Evolutionary conservation across 176 grass and related monocot species (phyloP).

Genomic region (Carex parvula): DNA sequence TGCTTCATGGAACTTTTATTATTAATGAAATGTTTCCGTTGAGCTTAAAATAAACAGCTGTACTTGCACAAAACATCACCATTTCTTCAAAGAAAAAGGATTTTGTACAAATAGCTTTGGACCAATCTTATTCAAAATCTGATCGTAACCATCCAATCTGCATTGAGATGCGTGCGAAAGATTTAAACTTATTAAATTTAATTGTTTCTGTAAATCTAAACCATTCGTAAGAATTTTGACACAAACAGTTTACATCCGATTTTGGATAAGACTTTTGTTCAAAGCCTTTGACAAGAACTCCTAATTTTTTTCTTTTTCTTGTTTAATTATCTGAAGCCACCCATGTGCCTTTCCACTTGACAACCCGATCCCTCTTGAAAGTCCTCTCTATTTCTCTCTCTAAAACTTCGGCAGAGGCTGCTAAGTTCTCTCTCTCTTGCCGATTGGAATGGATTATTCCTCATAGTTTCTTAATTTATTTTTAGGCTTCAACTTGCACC

Average conservation of each 20-base stretch:
- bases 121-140: no score
- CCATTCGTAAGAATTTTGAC: no score
- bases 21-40: not conserved
- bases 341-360: slow-evolving; percentile 23
- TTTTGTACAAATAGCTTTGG: no score
- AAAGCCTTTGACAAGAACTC: no score
- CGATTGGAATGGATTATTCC: not conserved
- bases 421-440: slow-evolving; percentile 2
- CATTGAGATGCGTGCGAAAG: no score
- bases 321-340: not conserved
- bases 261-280: no score
- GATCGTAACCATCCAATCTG: no score
- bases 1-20: not conserved
- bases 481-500: not conserved
- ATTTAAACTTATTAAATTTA: no score
- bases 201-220: no score
- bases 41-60: not conserved
- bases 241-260: no score
- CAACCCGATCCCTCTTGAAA: not conserved
- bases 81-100: no score
- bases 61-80: not conserved
- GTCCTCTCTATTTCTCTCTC: not conserved
- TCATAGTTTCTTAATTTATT: not conserved
- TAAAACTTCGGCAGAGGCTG: not conserved
- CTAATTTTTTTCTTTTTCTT: no score